Evolutionary conservation across 2,329 filamentous ascomycete species (phyloP).

Genomic region (Boeremia lycopersici): DNA sequence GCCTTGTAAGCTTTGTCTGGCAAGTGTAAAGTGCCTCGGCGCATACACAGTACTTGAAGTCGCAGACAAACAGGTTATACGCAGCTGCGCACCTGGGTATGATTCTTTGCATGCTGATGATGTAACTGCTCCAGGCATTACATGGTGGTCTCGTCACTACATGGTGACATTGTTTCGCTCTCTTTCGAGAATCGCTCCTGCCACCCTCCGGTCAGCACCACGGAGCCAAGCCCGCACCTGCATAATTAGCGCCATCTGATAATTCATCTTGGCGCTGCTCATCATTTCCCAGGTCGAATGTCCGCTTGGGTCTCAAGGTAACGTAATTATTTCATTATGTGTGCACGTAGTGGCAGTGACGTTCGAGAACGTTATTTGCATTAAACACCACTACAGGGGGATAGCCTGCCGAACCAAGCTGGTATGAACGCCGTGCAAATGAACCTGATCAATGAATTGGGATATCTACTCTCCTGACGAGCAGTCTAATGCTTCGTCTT

Average conservation of each 20-base stretch:
- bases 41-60: neutral
- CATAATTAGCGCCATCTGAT: conserved; percentile 14
- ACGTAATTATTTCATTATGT: neutral
- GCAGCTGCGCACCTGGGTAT: no score
- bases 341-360: neutral
- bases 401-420: neutral
- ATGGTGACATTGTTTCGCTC: neutral
- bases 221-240: conserved; percentile 15
- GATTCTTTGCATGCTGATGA: no score
- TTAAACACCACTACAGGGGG: conserved; percentile 8
- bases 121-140: neutral
- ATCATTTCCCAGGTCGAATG: neutral
- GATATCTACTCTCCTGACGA: conserved; percentile 37
- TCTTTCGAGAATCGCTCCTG: neutral
- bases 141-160: neutral
- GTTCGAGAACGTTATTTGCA: neutral
- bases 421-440: conserved; percentile 20
- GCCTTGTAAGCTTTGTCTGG: neutral
- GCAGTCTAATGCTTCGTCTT: conserved; percentile 26
- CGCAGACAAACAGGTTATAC: no score
- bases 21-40: neutral
- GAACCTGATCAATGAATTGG: conserved; percentile 22
- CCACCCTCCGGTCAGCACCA: neutral
- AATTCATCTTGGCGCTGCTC: neutral
- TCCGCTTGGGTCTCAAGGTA: neutral